phyloP scores from a whole-genome alignment of 805 yeast species.

The Candida ficus region DNA sequence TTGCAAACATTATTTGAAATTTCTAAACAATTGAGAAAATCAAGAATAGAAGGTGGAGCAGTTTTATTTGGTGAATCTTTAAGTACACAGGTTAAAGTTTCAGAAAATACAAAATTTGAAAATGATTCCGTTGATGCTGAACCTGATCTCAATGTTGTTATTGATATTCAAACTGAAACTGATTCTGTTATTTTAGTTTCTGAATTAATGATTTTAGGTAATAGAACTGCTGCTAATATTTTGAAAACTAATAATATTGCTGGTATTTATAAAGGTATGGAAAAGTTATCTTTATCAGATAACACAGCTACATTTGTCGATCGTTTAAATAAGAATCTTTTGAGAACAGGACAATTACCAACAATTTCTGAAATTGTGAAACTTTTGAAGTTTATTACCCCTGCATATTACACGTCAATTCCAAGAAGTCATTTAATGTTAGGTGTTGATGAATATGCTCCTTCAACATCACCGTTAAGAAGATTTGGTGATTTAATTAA shows the following conservation, averaged over 20 bases:
- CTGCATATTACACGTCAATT: conserved; percentile 44
- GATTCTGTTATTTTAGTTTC: conserved; percentile 65
- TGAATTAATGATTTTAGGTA: conserved; percentile 80
- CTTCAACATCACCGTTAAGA: conserved; percentile 86
- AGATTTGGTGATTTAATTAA: conserved; percentile 75
- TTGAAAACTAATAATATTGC: conserved; percentile 41
- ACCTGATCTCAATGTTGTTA: conserved; percentile 13
- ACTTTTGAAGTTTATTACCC: conserved; percentile 41
- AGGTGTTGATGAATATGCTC: conserved; percentile 58
- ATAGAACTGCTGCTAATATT: conserved; percentile 50
- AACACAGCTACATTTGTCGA: conserved; percentile 22
- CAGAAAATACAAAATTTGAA: conserved; percentile 1
- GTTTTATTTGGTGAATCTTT: conserved; percentile 34
- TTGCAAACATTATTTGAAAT: conserved; percentile 31
- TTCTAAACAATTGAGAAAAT: conserved; percentile 24
- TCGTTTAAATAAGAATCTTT: conserved; percentile 20
- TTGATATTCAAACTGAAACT: conserved; percentile 27
- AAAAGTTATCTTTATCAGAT: conserved; percentile 17
- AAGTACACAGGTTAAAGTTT: conserved; percentile 19
- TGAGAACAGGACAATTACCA: conserved; percentile 19
- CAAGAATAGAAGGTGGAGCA: conserved; percentile 34
- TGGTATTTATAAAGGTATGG: conserved; percentile 40
- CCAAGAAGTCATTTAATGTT: conserved; percentile 55
- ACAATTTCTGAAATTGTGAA: conserved; percentile 37
- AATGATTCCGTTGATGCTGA: conserved; percentile 8